Conservation (phyloP, 2,329 filamentous ascomycete genomes). For the Apiospora marii region DNA sequence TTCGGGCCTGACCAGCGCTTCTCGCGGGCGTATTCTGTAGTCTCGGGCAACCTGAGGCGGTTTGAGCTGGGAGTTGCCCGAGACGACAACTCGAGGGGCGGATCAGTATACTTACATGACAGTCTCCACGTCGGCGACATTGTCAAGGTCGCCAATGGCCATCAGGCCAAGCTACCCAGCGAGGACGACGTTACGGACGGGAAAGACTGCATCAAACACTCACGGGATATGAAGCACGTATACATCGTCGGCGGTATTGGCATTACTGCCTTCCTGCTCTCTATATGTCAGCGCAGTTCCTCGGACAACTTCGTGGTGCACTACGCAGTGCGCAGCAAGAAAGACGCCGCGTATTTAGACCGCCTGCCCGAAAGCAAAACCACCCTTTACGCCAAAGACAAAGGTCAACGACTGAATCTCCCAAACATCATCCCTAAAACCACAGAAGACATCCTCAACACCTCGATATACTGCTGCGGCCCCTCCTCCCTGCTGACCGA, state of each 20-base stretch:
- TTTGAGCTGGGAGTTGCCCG: conserved; percentile 68
- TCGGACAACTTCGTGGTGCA: conserved; percentile 38
- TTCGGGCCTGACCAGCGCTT: conserved; percentile 63
- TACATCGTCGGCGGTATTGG: conserved; percentile 43
- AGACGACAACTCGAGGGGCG: conserved; percentile 63
- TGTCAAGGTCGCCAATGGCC: conserved; percentile 49
- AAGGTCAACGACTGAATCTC: conserved; percentile 36
- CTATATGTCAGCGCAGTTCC: conserved; percentile 34
- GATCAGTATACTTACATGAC: conserved; percentile 66
- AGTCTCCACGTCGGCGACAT: conserved; percentile 57
- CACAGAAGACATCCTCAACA: conserved; percentile 28
- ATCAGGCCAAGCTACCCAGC: conserved; percentile 24
- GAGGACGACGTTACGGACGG: conserved; percentile 22
- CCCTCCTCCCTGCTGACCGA: conserved; percentile 36
- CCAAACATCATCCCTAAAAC: conserved; percentile 48
- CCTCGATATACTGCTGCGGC: conserved; percentile 45
- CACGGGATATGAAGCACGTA: conserved; percentile 34
- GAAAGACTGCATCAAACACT: not conserved
- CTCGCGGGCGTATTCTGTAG: conserved; percentile 63
- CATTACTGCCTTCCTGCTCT: conserved; percentile 40
- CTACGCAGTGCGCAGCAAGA: conserved; percentile 39
- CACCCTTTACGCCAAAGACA: conserved; percentile 38
- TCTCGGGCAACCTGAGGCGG: conserved; percentile 55
- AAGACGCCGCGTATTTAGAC: conserved; percentile 40
- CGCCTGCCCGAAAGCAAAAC: conserved; percentile 35